Base-by-base conservation (phyloP, 2,329 filamentous ascomycete species). In the Xylaria sp. region DNA sequence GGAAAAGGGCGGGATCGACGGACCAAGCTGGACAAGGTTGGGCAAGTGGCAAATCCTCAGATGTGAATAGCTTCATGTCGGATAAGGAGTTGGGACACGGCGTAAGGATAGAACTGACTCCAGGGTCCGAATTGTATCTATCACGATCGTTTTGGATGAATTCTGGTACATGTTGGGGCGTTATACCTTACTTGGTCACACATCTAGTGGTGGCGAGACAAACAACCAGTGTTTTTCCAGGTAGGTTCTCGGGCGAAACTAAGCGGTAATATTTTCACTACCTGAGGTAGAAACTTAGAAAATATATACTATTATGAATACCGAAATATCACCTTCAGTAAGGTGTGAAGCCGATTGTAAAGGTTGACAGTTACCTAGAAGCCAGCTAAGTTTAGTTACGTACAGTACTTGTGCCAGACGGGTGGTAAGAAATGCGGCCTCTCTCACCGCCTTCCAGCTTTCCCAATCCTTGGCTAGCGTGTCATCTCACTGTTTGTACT, bases 361-460 rank as follows among this genome's bases (percentile, higher is more conserved):
- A 15, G 9, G 12, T 46, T 46, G 43, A 46, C 4, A 12, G 3
- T 13, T 25, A 20, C 2, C 4, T 46, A 6, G 43, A 20, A n/a
- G n/a, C 39, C 13, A 20, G 28, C 28, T 30, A 30, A 12, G 12
- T 12, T 3, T 36, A 36, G 10, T 36, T 36, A 15, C 34, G 34
- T 36, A 36, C 34, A 36, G 12, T 13, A 2, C n/a, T n/a, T n/a
- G n/a, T 45, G n/a, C 13, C 32, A 9, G 8, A 15, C 5, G 18
- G 20, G 20, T 28, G 45, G 46, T 52, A 18, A 32, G 15, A 52
- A 32, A 52, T 53, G 50, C 50, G 30, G n/a, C 9, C 8, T 34
- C 18, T 12, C n/a, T 53, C 50, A 53, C 50, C 50, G 50, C 50
- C 50, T 53, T 53, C 30, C 30, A 20, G 30, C n/a, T 10, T 32